Evolutionary conservation across 1,284 basidiomycete genomes (phyloP).

Genomic region (Ganoderma lucidum): DNA sequence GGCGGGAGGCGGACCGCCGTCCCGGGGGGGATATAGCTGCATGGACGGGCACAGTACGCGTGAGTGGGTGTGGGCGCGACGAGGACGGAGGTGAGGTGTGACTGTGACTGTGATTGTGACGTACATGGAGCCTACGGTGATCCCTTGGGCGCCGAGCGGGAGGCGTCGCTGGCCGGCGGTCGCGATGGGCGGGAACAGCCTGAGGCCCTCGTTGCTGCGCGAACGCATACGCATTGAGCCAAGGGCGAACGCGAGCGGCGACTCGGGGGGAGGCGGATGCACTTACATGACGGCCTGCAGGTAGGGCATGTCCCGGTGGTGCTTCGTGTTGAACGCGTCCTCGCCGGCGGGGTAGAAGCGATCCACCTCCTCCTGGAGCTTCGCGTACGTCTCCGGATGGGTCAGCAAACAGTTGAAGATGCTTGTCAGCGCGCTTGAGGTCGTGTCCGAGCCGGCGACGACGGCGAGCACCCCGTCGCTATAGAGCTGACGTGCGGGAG

Average conservation of each 20-base stretch:
- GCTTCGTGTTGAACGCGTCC: constrained; percentile 35
- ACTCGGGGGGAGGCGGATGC: background rate
- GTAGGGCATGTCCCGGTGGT: constrained; percentile 40
- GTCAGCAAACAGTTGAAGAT: constrained; percentile 35
- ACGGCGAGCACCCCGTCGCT: constrained; percentile 33
- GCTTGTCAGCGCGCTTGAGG: constrained; percentile 33
- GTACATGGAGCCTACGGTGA: constrained; percentile 38
- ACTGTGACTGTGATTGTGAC: too few relatives aligned
- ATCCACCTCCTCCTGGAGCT: constrained; percentile 41
- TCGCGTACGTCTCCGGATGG: constrained; percentile 33
- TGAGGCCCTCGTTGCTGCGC: constrained; percentile 62
- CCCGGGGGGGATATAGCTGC: constrained; percentile 38
- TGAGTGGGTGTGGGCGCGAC: background rate
- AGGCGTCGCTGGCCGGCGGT: constrained; percentile 58
- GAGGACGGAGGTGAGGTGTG: background rate
- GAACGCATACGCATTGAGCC: background rate
- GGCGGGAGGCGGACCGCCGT: constrained; percentile 34
- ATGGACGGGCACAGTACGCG: background rate
- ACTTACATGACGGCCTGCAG: constrained; percentile 44
- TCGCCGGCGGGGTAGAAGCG: constrained; percentile 37
- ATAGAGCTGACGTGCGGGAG: constrained; percentile 30
- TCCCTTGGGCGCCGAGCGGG: constrained; percentile 23
- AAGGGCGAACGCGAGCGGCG: background rate
- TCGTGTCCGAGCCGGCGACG: constrained; percentile 46
- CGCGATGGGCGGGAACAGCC: constrained; percentile 61